Evolutionary conservation across 345 rosid genomes (phyloP), one percentile per base, ranked within the genome.

Genomic region (Gossypium bickii): DNA sequence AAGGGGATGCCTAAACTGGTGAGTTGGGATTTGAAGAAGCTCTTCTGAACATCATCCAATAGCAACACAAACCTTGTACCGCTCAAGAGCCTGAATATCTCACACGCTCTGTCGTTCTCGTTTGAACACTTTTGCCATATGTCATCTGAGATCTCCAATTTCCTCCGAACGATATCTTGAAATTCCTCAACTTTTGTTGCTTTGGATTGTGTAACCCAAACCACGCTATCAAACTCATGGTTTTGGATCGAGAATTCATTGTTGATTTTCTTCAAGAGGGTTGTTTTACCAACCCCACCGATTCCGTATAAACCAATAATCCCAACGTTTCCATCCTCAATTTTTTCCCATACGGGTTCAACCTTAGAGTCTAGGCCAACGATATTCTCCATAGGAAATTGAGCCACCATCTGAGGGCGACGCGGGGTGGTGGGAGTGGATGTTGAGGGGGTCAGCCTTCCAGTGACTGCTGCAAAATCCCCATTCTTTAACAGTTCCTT

Each of bases 41-140:
- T 1, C 29, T 11, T 29, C 80, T 57, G 62, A 0, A 80, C 2
- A 67, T 80, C 71, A 65, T 80, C 83, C 51, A 80, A 29, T 57
- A 80, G 51, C 25, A 80, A n/a, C 0, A 73, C 65, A 68, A 80
- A 80, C 71, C 47, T 76, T 34, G 62, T 76, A 15, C 3, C 2
- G 0, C 3, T n/a, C 59, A 76, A 58, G 11, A 7, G 2, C 1
- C 53, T 1, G 2, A 0, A 1, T 6, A 80, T 2, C 5, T 0
- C 8, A 5, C 1, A 2, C 49, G 56, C 75, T 45, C 25, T 80
- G 0, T 60, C 72, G 0, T 24, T 11, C 5, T 4, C 53, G 2
- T n/a, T 12, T 15, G 10, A 55, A 12, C 2, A 9, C 2, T 5
- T 3, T 3, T 63, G 3, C 85, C 77, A 79, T 1, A 0, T 0